A percentile compares a stretch with the other conserved stretches of the same genome.
These are phyloP conservation scores for Cyberlindnera galapagoensis DNA, from an alignment of 805 yeast species.

Conservation along the genomic window DNA sequence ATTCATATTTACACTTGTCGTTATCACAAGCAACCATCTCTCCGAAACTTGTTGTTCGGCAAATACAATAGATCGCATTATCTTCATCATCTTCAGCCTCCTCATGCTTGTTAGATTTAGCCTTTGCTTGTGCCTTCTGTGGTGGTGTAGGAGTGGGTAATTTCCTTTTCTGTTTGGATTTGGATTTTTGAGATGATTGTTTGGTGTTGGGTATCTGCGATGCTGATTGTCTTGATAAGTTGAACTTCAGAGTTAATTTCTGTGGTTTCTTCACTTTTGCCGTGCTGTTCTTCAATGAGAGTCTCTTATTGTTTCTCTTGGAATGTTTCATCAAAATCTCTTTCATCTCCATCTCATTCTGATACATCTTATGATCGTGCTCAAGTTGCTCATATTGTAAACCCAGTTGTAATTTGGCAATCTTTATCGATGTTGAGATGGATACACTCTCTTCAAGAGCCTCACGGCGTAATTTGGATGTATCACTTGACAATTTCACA, in stretches of 20 bases:
- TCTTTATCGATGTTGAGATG: conserved; percentile 16
- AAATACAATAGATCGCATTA: conserved; percentile 36
- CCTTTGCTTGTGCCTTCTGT: conserved; percentile 1
- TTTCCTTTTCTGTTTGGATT: not conserved
- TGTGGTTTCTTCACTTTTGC: too few species aligned
- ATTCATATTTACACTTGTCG: conserved; percentile 59
- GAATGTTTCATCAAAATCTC: conserved; percentile 12
- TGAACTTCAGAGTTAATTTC: too few species aligned
- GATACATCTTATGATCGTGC: conserved; percentile 21
- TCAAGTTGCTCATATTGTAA: conserved; percentile 21
- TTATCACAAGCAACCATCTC: conserved; percentile 92
- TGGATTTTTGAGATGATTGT: not conserved
- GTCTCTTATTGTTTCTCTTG: conserved; percentile 17
- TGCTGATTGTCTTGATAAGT: too few species aligned
- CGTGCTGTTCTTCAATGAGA: conserved; percentile 5
- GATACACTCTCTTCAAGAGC: conserved; percentile 26
- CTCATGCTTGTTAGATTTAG: conserved; percentile 1
- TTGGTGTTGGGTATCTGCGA: not conserved
- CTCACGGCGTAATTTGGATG: conserved; percentile 22
- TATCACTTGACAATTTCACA: conserved; percentile 9
- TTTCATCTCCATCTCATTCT: conserved; percentile 19
- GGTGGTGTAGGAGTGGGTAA: not conserved
- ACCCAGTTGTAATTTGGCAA: conserved; percentile 18
- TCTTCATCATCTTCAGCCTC: conserved; percentile 11
- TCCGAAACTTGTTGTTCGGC: conserved; percentile 48